These are phyloP conservation scores for Boletus subluridellus DNA, from an alignment of 1,284 basidiomycete species.

Conservation along the genomic window DNA sequence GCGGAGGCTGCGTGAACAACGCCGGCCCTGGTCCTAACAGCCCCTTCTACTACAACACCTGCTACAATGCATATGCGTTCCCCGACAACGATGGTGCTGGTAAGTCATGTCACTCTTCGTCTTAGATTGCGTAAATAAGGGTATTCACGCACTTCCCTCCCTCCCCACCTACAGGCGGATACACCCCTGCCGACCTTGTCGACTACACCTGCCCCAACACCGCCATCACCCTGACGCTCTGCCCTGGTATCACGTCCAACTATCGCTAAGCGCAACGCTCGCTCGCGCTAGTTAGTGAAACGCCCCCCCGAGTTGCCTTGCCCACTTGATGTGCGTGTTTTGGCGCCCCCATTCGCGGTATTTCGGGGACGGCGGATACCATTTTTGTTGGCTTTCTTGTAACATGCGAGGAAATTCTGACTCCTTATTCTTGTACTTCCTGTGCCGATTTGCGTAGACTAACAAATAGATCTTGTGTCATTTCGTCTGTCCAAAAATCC, in stretches of 20 bases:
- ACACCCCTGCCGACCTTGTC: conserved; percentile 27
- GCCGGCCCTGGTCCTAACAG: conserved; percentile 32
- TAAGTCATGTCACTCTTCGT: conserved; percentile 7
- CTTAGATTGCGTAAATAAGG: background rate
- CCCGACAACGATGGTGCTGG: conserved; percentile 34
- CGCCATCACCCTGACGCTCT: conserved; percentile 33
- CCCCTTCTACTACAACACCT: conserved; percentile 29
- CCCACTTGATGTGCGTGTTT: background rate
- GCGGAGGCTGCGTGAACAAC: conserved; percentile 31
- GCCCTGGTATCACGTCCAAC: conserved; percentile 30
- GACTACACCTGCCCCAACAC: conserved; percentile 33
- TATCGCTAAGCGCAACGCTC: conserved; percentile 2
- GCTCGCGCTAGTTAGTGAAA: background rate
- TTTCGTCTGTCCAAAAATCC: background rate
- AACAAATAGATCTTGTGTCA: background rate
- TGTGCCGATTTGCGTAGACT: background rate
- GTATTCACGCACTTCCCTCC: background rate
- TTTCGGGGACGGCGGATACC: background rate
- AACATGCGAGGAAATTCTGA: background rate
- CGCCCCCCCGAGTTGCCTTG: background rate
- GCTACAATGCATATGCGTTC: conserved; percentile 33
- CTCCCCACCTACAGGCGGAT: conserved; percentile 9
- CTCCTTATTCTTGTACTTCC: background rate
- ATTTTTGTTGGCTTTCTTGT: too few species aligned
- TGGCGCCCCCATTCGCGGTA: background rate